A percentile compares a stretch with the other conserved stretches of the same genome.
These are phyloP conservation scores for Taphrina deformans DNA, from an alignment of 1,139 yeast genomes.

Conservation along the genomic window DNA sequence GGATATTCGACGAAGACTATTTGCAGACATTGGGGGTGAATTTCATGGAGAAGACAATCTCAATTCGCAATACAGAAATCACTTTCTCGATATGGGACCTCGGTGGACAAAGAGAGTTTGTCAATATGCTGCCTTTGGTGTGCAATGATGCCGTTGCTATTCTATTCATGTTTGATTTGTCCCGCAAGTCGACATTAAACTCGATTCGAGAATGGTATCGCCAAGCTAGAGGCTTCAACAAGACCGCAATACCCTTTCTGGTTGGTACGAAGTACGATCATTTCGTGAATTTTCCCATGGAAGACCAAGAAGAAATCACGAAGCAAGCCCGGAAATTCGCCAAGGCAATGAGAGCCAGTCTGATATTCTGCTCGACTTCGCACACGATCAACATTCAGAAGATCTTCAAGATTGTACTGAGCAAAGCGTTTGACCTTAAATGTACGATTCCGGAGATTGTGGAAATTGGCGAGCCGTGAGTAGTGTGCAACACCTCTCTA, in stretches of 20 bases:
- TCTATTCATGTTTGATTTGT: conserved; percentile 86
- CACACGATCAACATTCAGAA: conserved; percentile 93
- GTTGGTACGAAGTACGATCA: conserved; percentile 94
- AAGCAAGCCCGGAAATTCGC: conserved; percentile 85
- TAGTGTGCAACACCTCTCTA: background rate
- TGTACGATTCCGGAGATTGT: conserved; percentile 72
- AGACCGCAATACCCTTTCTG: conserved; percentile 83
- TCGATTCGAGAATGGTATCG: conserved; percentile 94
- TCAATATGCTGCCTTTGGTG: conserved; percentile 92
- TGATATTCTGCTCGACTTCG: conserved; percentile 87
- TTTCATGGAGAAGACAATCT: conserved; percentile 87
- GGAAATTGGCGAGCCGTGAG: conserved; percentile 51
- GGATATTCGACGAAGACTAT: conserved; percentile 32
- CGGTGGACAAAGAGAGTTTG: conserved; percentile 95
- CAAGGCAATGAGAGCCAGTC: conserved; percentile 84
- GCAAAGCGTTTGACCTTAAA: conserved; percentile 87
- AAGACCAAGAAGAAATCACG: conserved; percentile 83
- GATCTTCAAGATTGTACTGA: conserved; percentile 83
- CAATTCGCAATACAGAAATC: conserved; percentile 82
- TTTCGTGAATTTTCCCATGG: conserved; percentile 66
- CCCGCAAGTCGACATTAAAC: conserved; percentile 80
- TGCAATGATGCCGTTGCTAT: conserved; percentile 93
- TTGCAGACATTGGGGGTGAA: conserved; percentile 67
- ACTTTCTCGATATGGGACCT: conserved; percentile 94
- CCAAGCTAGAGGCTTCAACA: conserved; percentile 87